Evolutionary conservation across 495 filamentous ascomycete species (phyloP).

Genomic region (Talaromyces ruber): DNA sequence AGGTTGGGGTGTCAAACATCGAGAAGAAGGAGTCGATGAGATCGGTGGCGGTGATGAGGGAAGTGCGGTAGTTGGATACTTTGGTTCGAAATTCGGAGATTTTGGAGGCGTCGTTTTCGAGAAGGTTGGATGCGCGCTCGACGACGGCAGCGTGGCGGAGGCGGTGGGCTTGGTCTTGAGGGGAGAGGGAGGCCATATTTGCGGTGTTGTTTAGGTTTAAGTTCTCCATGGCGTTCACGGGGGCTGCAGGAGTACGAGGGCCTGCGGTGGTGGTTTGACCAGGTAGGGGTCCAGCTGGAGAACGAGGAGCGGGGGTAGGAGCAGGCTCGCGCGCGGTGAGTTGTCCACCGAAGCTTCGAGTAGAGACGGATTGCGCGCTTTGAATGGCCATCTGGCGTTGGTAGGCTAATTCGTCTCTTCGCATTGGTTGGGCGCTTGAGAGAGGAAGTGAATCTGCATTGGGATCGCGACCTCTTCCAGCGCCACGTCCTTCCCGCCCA

Average conservation of each 20-base stretch:
- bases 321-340: conserved; percentile 44
- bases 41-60: conserved; percentile 56
- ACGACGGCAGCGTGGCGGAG: conserved; percentile 68
- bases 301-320: conserved; percentile 35
- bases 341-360: conserved; percentile 74
- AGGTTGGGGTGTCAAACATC: conserved; percentile 70
- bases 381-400: conserved; percentile 90
- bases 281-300: conserved; percentile 10
- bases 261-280: conserved; percentile 18
- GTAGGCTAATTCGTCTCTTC: conserved; percentile 83
- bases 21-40: conserved; percentile 77
- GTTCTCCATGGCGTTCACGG: conserved; percentile 32
- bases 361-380: conserved; percentile 68
- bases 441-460: conserved; percentile 71
- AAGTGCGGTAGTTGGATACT: conserved; percentile 66
- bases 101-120: conserved; percentile 65
- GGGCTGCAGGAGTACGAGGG: conserved; percentile 27
- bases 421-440: conserved; percentile 73
- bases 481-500: conserved; percentile 29
- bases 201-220: conserved; percentile 23
- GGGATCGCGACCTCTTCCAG: conserved; percentile 61
- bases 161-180: conserved; percentile 71
- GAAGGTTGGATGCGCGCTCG: conserved; percentile 71
- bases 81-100: conserved; percentile 64
- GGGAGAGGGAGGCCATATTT: conserved; percentile 35